Conservation (phyloP, 495 filamentous ascomycete genomes). For the Lophium mytilinum region DNA sequence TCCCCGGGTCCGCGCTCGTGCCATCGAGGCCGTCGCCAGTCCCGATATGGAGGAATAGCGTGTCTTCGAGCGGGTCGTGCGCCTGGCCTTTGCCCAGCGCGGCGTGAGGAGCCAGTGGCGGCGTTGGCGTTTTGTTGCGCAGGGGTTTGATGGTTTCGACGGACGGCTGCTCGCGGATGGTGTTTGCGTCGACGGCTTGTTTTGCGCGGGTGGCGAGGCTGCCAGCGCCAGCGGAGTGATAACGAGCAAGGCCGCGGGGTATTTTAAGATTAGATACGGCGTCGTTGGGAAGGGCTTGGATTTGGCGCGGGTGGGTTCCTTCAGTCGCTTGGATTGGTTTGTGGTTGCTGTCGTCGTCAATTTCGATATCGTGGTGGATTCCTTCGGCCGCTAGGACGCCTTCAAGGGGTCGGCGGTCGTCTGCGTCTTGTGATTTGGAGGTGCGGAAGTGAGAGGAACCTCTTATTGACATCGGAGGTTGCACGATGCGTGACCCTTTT, state of each 20-base stretch:
- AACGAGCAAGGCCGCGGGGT: background rate
- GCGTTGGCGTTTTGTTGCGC: constrained; percentile 26
- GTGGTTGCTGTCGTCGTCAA: constrained; percentile 24
- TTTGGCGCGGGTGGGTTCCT: background rate
- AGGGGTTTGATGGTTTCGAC: background rate
- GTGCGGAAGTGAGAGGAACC: constrained; percentile 33
- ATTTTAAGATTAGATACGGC: background rate
- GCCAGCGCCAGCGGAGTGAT: background rate
- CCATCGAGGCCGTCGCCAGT: constrained; percentile 41
- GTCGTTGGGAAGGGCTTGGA: background rate
- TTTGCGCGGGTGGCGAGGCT: background rate
- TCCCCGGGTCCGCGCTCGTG: background rate
- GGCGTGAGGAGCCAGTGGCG: constrained; percentile 5
- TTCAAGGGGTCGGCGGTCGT: constrained; percentile 44
- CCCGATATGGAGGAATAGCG: constrained; percentile 67
- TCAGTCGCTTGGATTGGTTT: constrained; percentile 23
- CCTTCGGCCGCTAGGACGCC: constrained; percentile 43
- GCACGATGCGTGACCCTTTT: constrained; percentile 46
- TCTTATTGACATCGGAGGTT: constrained; percentile 50
- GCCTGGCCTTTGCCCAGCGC: constrained; percentile 52
- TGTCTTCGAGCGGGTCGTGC: constrained; percentile 54
- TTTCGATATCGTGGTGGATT: constrained; percentile 35
- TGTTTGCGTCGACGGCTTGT: constrained; percentile 1
- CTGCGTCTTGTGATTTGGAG: constrained; percentile 43
- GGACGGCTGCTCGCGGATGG: constrained; percentile 10